Evolutionary conservation across 495 filamentous ascomycete species (phyloP).

Genomic region (Tetracladium marchalianum): DNA sequence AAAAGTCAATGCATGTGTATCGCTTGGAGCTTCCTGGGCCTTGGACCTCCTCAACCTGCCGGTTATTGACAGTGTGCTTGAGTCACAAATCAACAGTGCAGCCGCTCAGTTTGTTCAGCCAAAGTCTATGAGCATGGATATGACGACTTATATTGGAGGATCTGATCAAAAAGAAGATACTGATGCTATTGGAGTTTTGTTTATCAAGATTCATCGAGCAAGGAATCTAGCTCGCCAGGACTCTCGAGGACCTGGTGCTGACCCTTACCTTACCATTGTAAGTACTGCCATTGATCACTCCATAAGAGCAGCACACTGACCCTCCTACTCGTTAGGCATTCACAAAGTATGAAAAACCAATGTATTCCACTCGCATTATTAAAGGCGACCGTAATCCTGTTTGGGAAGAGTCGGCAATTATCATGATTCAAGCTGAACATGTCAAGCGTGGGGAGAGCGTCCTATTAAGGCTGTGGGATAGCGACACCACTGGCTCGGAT

Average conservation of each 20-base stretch:
- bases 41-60: constrained; percentile 6
- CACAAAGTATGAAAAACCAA: constrained; percentile 5
- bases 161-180: constrained; percentile 6
- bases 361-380: constrained; percentile 8
- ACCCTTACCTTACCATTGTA: constrained; percentile 6
- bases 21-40: constrained; percentile 5
- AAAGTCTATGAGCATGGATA: constrained; percentile 7
- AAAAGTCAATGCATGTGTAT: constrained; percentile 4
- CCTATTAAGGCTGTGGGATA: constrained; percentile 4
- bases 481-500: constrained; percentile 5
- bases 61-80: constrained; percentile 3
- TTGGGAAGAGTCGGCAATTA: constrained; percentile 7
- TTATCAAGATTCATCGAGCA: constrained; percentile 6
- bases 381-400: constrained; percentile 7
- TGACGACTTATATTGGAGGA: constrained; percentile 6
- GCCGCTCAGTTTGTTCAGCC: constrained; percentile 7
- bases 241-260: constrained; percentile 1
- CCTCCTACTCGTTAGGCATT: background rate
- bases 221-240: constrained; percentile 2
- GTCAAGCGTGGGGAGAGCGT: constrained; percentile 7
- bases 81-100: constrained; percentile 4
- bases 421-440: constrained; percentile 6
- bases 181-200: constrained; percentile 5
- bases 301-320: too few relatives aligned
- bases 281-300: too few relatives aligned